A percentile compares a stretch with the other conserved stretches of the same genome.
These are phyloP conservation scores for Annona cherimola DNA, from an alignment of 164 flowering plant genomes.

Conservation along the genomic window DNA sequence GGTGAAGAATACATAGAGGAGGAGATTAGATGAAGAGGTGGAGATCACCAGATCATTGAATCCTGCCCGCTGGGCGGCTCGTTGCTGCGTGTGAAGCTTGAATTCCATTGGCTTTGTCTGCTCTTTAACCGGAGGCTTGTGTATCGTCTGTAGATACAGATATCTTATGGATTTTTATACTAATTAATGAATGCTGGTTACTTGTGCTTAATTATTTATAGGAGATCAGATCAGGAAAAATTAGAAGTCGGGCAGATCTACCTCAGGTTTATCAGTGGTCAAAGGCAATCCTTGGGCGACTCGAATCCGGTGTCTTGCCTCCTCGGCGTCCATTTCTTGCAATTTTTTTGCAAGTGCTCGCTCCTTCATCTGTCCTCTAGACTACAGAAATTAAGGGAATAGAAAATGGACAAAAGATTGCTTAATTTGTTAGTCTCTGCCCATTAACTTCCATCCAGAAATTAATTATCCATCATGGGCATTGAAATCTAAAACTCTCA, in stretches of 20 bases:
- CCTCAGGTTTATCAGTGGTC: constrained; percentile 27
- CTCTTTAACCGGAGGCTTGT: constrained; percentile 45
- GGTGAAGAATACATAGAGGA: background rate
- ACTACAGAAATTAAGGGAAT: background rate
- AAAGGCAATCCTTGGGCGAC: constrained; percentile 11
- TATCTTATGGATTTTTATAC: no score
- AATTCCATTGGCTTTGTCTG: constrained; percentile 52
- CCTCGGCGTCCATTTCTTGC: constrained; percentile 4
- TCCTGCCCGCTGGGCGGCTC: constrained; percentile 58
- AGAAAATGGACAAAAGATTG: background rate
- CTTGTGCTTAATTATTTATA: no score
- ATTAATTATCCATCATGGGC: background rate
- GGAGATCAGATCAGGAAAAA: no score
- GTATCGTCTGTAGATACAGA: constrained; percentile 19
- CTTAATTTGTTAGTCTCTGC: background rate
- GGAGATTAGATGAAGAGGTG: background rate
- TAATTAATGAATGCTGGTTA: no score
- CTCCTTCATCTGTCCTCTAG: constrained; percentile 26
- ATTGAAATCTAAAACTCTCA: background rate
- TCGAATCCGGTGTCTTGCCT: constrained; percentile 8
- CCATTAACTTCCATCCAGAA: background rate
- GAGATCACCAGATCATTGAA: constrained; percentile 55
- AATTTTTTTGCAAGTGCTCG: constrained; percentile 5
- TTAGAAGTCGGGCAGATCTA: no score
- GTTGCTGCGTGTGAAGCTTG: constrained; percentile 57